Conservation (phyloP, 805 yeast genomes). For the Lachancea fermentati region DNA sequence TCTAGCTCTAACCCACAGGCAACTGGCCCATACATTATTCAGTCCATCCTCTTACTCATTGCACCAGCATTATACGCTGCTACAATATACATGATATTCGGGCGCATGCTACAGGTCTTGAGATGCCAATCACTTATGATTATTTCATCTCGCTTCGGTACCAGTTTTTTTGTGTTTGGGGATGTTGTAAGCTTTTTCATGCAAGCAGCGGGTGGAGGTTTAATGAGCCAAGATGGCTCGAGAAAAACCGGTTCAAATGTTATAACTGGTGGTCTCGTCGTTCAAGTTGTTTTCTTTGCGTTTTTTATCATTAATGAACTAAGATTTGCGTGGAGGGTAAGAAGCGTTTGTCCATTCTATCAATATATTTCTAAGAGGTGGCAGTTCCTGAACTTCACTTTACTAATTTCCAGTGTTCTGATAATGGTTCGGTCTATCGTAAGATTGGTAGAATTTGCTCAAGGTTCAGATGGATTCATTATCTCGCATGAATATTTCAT, state of each 20-base stretch:
- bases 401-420: slow-evolving; percentile 11
- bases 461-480: slow-evolving; percentile 25
- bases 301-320: slow-evolving; percentile 19
- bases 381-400: slow-evolving; percentile 8
- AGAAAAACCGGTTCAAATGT: slow-evolving; percentile 16
- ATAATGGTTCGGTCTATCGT: slow-evolving; percentile 26
- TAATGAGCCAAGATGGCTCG: slow-evolving; percentile 11
- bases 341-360: slow-evolving; percentile 2
- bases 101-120: slow-evolving; percentile 13
- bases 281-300: slow-evolving; percentile 26
- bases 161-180: slow-evolving; percentile 25
- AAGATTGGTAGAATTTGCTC: slow-evolving; percentile 25
- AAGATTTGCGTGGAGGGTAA: slow-evolving; percentile 9
- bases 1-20: slow-evolving; percentile 9
- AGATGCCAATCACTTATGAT: slow-evolving; percentile 9
- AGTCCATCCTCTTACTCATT: slow-evolving; percentile 22
- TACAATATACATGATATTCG: slow-evolving; percentile 28
- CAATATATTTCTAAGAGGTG: slow-evolving; percentile 5
- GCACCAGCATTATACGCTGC: slow-evolving; percentile 31
- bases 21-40: slow-evolving; percentile 19
- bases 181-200: slow-evolving; percentile 27
- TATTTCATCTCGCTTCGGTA: slow-evolving; percentile 15
- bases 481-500: slow-evolving; percentile 20
- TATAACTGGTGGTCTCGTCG: slow-evolving; percentile 25
- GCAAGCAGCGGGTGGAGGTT: slow-evolving; percentile 30